Evolutionary conservation across 164 flowering plant species (phyloP).

Genomic region (Nelumbo lutea): DNA sequence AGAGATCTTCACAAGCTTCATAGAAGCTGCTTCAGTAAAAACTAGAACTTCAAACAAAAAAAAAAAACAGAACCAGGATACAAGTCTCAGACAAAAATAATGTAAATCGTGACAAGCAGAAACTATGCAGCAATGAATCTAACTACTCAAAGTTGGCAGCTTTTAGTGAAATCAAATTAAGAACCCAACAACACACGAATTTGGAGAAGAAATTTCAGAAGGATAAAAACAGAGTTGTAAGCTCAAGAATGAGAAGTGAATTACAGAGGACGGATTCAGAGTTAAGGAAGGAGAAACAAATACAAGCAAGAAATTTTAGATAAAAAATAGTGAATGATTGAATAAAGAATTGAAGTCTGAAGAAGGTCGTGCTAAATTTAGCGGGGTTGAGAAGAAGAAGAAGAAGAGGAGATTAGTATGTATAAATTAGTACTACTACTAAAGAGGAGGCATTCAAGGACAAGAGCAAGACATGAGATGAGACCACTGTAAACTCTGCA

Average conservation of each 20-base stretch:
- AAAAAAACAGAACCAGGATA: not conserved
- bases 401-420: not conserved
- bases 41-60: not conserved
- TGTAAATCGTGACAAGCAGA: not conserved
- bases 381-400: not conserved
- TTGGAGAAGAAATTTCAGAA: not conserved
- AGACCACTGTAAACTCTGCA: not conserved
- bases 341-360: not conserved
- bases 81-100: not conserved
- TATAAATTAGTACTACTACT: too few species aligned
- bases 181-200: not conserved
- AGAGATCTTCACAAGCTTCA: slow-evolving; percentile 9
- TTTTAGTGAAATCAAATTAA: not conserved
- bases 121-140: not conserved
- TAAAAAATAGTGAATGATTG: too few species aligned
- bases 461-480: not conserved
- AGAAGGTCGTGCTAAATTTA: not conserved
- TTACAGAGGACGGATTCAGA: not conserved
- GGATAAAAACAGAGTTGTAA: too few species aligned
- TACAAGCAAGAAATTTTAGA: too few species aligned
- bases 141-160: not conserved
- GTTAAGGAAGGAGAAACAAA: not conserved
- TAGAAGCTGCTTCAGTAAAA: not conserved
- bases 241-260: not conserved
- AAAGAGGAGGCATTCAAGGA: not conserved